Base-by-base conservation (phyloP, 2,329 filamentous ascomycete species). In the Alternaria arbusti region DNA sequence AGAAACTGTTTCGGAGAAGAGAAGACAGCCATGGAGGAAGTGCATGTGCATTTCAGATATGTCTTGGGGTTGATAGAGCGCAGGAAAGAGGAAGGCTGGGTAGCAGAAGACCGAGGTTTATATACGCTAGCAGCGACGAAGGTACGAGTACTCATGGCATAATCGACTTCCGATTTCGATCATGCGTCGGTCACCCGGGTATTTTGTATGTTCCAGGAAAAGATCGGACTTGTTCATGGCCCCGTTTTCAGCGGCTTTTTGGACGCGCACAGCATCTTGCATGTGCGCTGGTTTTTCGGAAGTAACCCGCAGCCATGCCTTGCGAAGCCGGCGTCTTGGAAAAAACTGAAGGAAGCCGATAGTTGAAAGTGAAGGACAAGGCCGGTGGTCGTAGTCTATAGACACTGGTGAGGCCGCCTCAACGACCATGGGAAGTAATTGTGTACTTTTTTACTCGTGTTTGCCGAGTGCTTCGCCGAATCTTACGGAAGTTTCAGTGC, bases 81-180 rank as follows among this genome's bases (percentile, higher is more conserved):
- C 15, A 17, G 9, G 9, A 11, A 40, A 40, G 36, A 40, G 5
- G 9, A 11, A 11, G 36, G 8, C 2, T 17, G 0, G 8, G 15
- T 17, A 11, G 9, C n/a, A 40, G n/a, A 17, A 40, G n/a, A 2
- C 36, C n/a, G 36, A 3, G 36, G 36, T 3, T 40, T 5, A 0
- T 40, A 17, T 40, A 40, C 2, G n/a, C 36, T 2, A 40, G 36
- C n/a, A 6, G 36, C 36, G 5, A 40, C 36, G 36, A 6, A 40
- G 8, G 32, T 5, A 40, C 36, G 8, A 40, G 36, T 40, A 40
- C n/a, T 40, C n/a, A 17, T 40, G 9, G 36, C 9, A 6, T 17
- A 10, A 2, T 17, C n/a, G 1, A 3, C 3, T 3, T 40, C 4
- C 0, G 2, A 1, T 17, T 40, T 40, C 1, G 9, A 3, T 40